Evolutionary conservation across 331 rosid species (phyloP), one percentile per base, ranked within the genome.

Genomic region (Phaseolus coccineus): DNA sequence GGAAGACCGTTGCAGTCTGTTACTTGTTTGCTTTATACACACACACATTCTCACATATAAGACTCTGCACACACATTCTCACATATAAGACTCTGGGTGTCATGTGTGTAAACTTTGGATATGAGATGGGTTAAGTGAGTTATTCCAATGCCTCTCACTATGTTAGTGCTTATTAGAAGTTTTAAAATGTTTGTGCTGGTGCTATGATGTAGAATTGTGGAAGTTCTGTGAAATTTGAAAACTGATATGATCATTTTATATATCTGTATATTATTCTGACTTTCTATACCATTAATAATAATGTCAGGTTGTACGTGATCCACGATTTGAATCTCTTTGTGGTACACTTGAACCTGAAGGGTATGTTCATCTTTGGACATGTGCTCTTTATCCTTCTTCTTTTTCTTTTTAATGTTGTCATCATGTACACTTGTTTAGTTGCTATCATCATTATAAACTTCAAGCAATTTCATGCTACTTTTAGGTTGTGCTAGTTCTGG

Each of bases 291-390:
- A 66, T 81, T 69, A 72, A 27, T 55, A 72, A 27, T 55, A 50
- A 51, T 84, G 69, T 75, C 85, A 94, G 89, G 84, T 89, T 68
- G 76, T 78, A 47, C 89, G 92, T 7, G 90, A 90, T 77, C 97
- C 92, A 15, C 85, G 90, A 30, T 94, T 85, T 59, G 94, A 91
- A 81, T 84, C 98, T 77, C 87, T 94, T 48, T 85, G 93, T 52
- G 98, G 97, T 35, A 76, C 47, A 15, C 85, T 88, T 24, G 90
- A 94, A 74, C 28, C 70, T 27, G 92, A 94, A 0, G 91, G 97
- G 97, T 94, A 83, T 28, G 96, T 78, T 33, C 71, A 57, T 56
- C 50, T 69, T 19, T 80, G 8, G 42, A 39, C 52, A 59, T 22
- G 42, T 59, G 59, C n/a, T 74, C 27, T 33, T 65, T 51, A 4